Evolutionary conservation across 441 rosid species (phyloP).

Genomic region (Adansonia grandidieri): DNA sequence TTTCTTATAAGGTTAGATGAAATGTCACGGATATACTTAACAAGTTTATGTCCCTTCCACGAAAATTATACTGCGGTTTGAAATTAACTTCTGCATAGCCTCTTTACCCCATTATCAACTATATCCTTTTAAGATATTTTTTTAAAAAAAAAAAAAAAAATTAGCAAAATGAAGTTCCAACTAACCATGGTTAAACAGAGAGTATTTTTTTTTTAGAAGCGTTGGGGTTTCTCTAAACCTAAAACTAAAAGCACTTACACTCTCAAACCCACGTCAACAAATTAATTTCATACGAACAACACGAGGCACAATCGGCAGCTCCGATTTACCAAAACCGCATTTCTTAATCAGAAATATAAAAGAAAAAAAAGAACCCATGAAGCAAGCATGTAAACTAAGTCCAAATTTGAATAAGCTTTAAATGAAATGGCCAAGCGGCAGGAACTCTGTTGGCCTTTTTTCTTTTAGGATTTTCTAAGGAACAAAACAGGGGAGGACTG

Average conservation of each 20-base stretch:
- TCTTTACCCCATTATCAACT: no score
- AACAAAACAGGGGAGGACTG: conserved; percentile 18
- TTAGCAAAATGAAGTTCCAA: not conserved
- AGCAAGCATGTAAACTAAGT: not conserved
- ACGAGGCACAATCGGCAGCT: not conserved
- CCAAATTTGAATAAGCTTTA: not conserved
- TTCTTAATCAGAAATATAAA: not conserved
- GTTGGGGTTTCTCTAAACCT: not conserved
- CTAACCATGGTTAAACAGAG: not conserved
- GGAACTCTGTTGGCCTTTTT: not conserved
- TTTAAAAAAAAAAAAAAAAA: no score
- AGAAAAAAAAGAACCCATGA: not conserved
- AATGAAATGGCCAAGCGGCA: not conserved
- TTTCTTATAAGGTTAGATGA: not conserved
- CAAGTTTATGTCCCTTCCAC: not conserved
- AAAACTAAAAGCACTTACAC: not conserved
- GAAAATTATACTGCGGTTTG: not conserved
- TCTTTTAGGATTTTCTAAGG: conserved; percentile 16
- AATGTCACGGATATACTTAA: not conserved
- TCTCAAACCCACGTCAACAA: not conserved
- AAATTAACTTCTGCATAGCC: no score
- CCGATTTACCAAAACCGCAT: not conserved
- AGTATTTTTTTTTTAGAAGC: not conserved
- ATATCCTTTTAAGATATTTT: not conserved
- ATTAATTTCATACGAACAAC: not conserved